Evolutionary conservation across 208 protist species (phyloP).

Genomic region (Trypanosoma congolense): DNA sequence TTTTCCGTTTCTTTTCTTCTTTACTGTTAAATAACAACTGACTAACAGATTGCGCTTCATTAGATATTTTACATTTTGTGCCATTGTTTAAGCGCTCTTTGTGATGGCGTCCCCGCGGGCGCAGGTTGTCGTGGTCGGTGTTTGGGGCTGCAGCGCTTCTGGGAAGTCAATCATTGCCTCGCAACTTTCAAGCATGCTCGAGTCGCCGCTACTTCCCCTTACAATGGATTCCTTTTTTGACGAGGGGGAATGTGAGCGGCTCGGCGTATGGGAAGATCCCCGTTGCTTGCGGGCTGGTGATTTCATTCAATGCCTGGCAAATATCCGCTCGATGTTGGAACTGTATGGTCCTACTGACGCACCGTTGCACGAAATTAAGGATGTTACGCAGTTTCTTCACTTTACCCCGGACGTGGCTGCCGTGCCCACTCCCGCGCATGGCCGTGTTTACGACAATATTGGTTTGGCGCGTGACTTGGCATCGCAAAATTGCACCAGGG

Average conservation of each 20-base stretch:
- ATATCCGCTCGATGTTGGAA: conserved; percentile 6
- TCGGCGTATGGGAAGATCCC: conserved; percentile 59
- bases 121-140: conserved; percentile 29
- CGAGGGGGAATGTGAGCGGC: conserved; percentile 18
- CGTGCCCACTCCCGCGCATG: neutral
- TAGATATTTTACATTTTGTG: neutral
- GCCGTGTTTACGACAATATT: neutral
- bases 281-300: conserved; percentile 29
- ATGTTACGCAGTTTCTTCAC: conserved; percentile 3
- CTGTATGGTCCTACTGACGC: neutral
- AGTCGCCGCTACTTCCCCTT: conserved; percentile 49
- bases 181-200: conserved; percentile 26
- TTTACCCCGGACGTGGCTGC: neutral
- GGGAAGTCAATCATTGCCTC: conserved; percentile 48
- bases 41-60: neutral
- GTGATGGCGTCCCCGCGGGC: neutral
- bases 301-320: conserved; percentile 7
- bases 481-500: neutral
- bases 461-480: neutral
- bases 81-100: too few species aligned
- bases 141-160: conserved; percentile 50
- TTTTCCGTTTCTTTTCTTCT: neutral
- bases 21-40: neutral
- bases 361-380: conserved; percentile 20
- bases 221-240: conserved; percentile 47